These are phyloP conservation scores for Russula vinacea DNA, from an alignment of 768 basidiomycete species.

Conservation along the genomic window DNA sequence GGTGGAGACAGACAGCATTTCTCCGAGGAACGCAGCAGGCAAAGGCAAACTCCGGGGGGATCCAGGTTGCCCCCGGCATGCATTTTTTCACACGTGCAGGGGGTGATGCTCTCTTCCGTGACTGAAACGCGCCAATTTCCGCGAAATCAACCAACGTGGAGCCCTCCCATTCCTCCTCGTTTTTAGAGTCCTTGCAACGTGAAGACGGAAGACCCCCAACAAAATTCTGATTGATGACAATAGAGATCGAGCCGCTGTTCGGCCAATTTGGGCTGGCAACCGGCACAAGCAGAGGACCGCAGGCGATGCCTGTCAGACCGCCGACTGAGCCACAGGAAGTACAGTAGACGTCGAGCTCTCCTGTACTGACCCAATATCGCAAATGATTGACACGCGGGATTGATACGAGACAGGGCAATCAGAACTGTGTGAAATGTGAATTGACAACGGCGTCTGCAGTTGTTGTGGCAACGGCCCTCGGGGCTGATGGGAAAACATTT, in stretches of 20 bases:
- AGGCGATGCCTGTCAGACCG: neutral
- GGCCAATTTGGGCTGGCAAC: neutral
- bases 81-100: neutral
- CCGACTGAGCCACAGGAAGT: neutral
- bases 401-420: neutral
- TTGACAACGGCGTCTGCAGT: neutral
- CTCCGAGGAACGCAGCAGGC: neutral
- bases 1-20: neutral
- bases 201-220: conserved; percentile 4
- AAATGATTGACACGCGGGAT: neutral
- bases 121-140: neutral
- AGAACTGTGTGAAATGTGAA: neutral
- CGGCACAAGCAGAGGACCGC: neutral
- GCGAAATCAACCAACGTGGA: neutral
- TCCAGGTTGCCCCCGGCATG: neutral
- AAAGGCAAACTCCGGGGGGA: neutral
- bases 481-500: neutral
- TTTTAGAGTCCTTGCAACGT: neutral
- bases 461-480: conserved; percentile 17
- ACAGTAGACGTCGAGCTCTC: neutral
- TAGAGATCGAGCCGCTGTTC: neutral
- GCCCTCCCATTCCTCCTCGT: neutral
- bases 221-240: neutral
- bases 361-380: neutral
- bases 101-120: neutral